Conservation (phyloP, 345 rosid species). For the Salix udensis region DNA sequence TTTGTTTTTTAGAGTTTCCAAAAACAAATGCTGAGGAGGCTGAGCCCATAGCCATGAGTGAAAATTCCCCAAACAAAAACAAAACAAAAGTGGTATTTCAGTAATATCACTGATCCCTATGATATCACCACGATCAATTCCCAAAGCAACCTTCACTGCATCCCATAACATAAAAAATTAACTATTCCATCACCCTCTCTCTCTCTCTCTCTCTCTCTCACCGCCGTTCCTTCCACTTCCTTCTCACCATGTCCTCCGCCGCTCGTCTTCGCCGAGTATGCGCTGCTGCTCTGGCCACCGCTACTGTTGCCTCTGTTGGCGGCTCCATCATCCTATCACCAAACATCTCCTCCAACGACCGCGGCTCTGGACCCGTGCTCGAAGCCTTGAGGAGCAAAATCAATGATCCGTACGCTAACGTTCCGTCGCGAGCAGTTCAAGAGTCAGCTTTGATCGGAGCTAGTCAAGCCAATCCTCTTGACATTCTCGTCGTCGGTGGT, state of each 20-base stretch:
- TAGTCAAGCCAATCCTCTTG: slow-evolving; percentile 58
- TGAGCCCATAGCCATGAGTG: no score
- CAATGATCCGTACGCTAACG: slow-evolving; percentile 42
- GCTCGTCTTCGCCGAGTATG: slow-evolving; percentile 58
- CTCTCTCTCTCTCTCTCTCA: slow-evolving; percentile 11
- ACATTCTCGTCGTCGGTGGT: slow-evolving; percentile 86
- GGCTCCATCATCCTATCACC: slow-evolving; percentile 33
- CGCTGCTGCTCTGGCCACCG: slow-evolving; percentile 23
- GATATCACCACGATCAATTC: slow-evolving; percentile 20
- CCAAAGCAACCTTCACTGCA: slow-evolving; percentile 21
- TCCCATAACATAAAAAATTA: slow-evolving; percentile 8
- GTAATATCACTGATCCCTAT: neutral
- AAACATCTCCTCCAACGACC: slow-evolving; percentile 50
- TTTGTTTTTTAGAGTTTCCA: no score
- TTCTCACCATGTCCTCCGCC: slow-evolving; percentile 44
- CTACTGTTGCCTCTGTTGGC: slow-evolving; percentile 33
- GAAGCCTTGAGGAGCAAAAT: slow-evolving; percentile 48
- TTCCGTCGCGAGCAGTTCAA: slow-evolving; percentile 74
- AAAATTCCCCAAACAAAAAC: neutral
- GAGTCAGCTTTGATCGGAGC: slow-evolving; percentile 57
- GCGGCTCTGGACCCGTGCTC: slow-evolving; percentile 33
- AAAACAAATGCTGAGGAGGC: no score
- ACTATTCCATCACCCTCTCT: neutral
- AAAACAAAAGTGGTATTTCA: neutral
- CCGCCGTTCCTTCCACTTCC: neutral